Conservation (phyloP, 257 asterid species). For the Knoxia roxburghii region DNA sequence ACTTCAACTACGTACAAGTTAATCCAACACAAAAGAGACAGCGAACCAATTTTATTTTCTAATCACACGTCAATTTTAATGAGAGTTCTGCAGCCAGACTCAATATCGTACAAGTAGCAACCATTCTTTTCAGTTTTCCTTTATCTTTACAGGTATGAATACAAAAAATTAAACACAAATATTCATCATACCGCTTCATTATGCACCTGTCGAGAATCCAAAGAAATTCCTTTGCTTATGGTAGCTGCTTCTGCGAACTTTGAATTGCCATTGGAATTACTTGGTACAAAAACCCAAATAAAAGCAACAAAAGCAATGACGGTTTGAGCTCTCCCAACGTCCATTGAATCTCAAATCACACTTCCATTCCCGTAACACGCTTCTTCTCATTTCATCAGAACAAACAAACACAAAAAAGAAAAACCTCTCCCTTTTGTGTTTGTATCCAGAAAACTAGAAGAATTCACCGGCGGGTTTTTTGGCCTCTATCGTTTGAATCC, state of each 20-base stretch:
- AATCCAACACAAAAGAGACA: background rate
- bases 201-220: conserved; percentile 23
- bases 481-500: conserved; percentile 26
- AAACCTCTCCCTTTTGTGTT: background rate
- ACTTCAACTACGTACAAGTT: background rate
- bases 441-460: background rate
- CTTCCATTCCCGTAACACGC: conserved; percentile 21
- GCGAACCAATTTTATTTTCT: background rate
- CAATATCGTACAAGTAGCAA: background rate
- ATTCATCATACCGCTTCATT: conserved; percentile 31
- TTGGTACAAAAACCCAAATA: conserved; percentile 44
- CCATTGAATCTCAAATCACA: conserved; percentile 43
- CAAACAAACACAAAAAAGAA: conserved; percentile 25
- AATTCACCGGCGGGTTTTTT: background rate
- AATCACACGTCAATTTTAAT: background rate
- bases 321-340: conserved; percentile 31
- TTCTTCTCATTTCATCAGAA: conserved; percentile 35
- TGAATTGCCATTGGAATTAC: conserved; percentile 47
- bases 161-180: background rate
- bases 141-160: background rate
- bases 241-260: conserved; percentile 37
- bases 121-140: background rate
- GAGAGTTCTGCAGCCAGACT: background rate
- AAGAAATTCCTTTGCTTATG: conserved; percentile 17
- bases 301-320: conserved; percentile 47